Base-by-base conservation (phyloP, 2,329 filamentous ascomycete species). In the Nannizziopsis arthrosporioides region DNA sequence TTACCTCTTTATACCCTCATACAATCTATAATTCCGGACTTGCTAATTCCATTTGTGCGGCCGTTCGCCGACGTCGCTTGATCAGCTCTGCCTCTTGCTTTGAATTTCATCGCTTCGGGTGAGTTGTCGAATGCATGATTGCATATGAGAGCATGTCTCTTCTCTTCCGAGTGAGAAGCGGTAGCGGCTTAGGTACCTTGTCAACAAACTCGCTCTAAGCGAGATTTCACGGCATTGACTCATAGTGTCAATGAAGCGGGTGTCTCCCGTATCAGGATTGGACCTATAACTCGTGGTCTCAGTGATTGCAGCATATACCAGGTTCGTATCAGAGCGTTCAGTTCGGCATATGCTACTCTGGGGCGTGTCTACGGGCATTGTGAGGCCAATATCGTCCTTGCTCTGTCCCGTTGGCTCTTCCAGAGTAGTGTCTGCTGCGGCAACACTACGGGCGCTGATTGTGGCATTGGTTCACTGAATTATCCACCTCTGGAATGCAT, bases 61-160 rank as follows among this genome's bases (percentile, higher is more conserved):
- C 45, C 34, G 22, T 22, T 42, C 42, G 46, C 39, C 45, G 19
- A 27, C 3, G 22, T 31, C 38, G n/a, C 7, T 42, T 42, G 46
- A 44, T 48, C 32, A 92, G 85, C 83, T 56, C 70, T 87, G 55
- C 85, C 85, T 58, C 72, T 92, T 67, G 84, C 85, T 66, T 74
- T 92, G 63, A 92, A 92, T 71, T 92, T 92, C 73, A 85, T 92
- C 71, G 85, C 85, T 66, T 86, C 85, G 73, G 84, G 85, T 92
- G 80, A 90, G 85, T 90, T 56, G 54, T 57, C 38, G 38, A 44
- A 53, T 53, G 52, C 66, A 64, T 63, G 62, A 27, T 27, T 27
- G 61, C 60, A 53, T 54, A 58, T 54, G 55, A 59, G 56, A 57
- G 54, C 59, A 57, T 44, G 41, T 37, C 32, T 41, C 34, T 32